phyloP scores from a whole-genome alignment of 2,329 filamentous ascomycete genomes.

The Cladosporium sphaerospermum region DNA sequence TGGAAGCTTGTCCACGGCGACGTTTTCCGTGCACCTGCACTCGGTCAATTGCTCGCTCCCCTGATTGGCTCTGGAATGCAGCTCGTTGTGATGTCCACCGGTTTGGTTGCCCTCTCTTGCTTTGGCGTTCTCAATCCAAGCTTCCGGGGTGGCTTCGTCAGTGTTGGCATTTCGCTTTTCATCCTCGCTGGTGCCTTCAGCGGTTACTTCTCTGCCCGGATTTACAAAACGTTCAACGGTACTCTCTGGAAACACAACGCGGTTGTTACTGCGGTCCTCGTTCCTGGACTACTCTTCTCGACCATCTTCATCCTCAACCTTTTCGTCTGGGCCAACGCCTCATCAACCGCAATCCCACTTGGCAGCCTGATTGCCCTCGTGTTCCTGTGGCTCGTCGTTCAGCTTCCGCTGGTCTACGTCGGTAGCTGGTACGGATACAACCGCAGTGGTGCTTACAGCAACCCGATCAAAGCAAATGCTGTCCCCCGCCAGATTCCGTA shows the following conservation, averaged over 20 bases:
- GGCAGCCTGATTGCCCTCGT: conserved; percentile 67
- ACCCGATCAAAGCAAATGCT: conserved; percentile 69
- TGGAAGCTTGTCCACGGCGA: conserved; percentile 89
- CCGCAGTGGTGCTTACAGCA: conserved; percentile 63
- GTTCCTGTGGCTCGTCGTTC: conserved; percentile 75
- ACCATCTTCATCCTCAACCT: conserved; percentile 75
- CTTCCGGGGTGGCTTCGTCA: conserved; percentile 84
- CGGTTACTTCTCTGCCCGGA: conserved; percentile 76
- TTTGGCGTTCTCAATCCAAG: conserved; percentile 76
- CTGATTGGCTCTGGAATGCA: conserved; percentile 82
- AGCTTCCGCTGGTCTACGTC: conserved; percentile 75
- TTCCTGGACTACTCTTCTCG: conserved; percentile 71
- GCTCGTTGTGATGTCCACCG: conserved; percentile 72
- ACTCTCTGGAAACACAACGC: conserved; percentile 69
- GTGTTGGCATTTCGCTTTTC: conserved; percentile 75
- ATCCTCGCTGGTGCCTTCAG: conserved; percentile 78
- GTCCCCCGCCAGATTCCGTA: conserved; percentile 68
- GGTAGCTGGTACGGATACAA: conserved; percentile 73
- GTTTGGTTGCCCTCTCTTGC: conserved; percentile 55
- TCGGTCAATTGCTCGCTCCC: conserved; percentile 69
- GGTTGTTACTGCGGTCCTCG: conserved; percentile 64
- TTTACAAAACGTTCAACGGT: conserved; percentile 80
- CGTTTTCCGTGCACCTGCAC: conserved; percentile 69
- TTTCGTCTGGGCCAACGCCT: conserved; percentile 86
- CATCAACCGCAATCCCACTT: conserved; percentile 80